Conservation (phyloP, 805 yeast species). For the Teunomyces gatunensis region DNA sequence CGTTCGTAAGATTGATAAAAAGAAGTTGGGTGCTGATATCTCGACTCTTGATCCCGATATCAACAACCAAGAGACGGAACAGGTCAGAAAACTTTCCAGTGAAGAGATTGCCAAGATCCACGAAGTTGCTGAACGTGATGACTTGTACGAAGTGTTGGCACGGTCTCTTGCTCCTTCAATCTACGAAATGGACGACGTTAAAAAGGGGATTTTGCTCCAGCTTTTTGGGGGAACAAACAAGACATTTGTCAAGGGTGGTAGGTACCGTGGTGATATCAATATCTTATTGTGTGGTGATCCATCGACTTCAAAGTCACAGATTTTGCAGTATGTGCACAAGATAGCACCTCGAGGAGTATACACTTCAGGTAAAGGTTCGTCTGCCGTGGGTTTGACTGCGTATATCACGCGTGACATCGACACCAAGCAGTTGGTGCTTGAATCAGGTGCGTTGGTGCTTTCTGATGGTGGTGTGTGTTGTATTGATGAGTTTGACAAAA, state of each 20-base stretch:
- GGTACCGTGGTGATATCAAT: conserved; percentile 94
- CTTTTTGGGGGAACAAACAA: conserved; percentile 95
- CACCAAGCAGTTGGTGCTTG: conserved; percentile 88
- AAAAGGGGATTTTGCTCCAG: conserved; percentile 90
- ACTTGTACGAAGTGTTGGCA: conserved; percentile 80
- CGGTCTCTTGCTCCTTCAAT: conserved; percentile 96
- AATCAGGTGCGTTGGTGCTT: conserved; percentile 92
- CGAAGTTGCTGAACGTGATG: conserved; percentile 63
- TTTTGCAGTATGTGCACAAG: conserved; percentile 91
- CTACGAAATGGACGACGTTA: conserved; percentile 94
- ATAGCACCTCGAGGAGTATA: conserved; percentile 98
- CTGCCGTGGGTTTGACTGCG: conserved; percentile 98
- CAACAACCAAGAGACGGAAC: conserved; percentile 74
- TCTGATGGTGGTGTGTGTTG: conserved; percentile 99
- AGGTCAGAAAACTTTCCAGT: conserved; percentile 62
- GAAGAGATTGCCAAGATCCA: conserved; percentile 67
- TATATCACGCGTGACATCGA: conserved; percentile 93
- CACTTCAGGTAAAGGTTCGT: conserved; percentile 98
- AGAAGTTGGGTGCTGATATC: conserved; percentile 76
- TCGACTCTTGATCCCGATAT: conserved; percentile 53
- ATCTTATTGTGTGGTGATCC: conserved; percentile 96
- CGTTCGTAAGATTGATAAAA: conserved; percentile 78
- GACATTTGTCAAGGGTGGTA: conserved; percentile 82
- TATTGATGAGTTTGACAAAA: conserved; percentile 97
- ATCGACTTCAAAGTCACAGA: conserved; percentile 93